Percentiles rank a stretch among this genome's conserved stretches.
These are phyloP conservation scores for Penicillium cinerascens DNA, from an alignment of 495 filamentous ascomycete species.

Conservation along the genomic window DNA sequence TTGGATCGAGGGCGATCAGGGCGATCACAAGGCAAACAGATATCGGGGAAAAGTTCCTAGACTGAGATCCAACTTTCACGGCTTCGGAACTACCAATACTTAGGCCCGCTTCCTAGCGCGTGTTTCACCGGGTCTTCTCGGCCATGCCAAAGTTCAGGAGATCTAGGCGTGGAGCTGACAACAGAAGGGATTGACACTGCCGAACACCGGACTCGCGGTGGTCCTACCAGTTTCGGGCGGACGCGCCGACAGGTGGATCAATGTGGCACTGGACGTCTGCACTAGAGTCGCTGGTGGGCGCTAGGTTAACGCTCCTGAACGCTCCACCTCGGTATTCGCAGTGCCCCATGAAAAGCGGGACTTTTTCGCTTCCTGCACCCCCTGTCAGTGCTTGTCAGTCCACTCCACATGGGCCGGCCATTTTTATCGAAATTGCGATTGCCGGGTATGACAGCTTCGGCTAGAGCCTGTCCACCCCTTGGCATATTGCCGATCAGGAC, in stretches of 20 bases:
- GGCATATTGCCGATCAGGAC: slow-evolving; percentile 5
- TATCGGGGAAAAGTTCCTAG: not conserved
- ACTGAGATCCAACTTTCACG: not conserved
- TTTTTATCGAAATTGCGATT: not conserved
- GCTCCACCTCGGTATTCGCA: not conserved
- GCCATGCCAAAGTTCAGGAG: not conserved
- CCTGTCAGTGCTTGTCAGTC: not conserved
- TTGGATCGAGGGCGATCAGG: not conserved
- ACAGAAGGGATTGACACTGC: not conserved
- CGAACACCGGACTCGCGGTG: not conserved
- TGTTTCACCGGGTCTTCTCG: not conserved
- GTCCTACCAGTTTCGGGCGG: slow-evolving; percentile 5
- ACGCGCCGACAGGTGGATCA: slow-evolving; percentile 6
- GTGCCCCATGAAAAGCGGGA: not conserved
- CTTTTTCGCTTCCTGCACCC: not conserved
- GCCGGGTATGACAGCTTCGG: not conserved
- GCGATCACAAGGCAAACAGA: not conserved
- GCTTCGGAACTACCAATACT: not conserved
- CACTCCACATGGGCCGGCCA: not conserved
- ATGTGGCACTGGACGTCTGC: not conserved
- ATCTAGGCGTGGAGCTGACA: not conserved
- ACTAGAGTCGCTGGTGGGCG: not conserved
- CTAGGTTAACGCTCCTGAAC: not conserved
- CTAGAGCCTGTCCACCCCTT: not conserved
- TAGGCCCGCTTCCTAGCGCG: not conserved